Evolutionary conservation across 768 basidiomycete species (phyloP).

Genomic region (Xerocomus brunneocitrinus): DNA sequence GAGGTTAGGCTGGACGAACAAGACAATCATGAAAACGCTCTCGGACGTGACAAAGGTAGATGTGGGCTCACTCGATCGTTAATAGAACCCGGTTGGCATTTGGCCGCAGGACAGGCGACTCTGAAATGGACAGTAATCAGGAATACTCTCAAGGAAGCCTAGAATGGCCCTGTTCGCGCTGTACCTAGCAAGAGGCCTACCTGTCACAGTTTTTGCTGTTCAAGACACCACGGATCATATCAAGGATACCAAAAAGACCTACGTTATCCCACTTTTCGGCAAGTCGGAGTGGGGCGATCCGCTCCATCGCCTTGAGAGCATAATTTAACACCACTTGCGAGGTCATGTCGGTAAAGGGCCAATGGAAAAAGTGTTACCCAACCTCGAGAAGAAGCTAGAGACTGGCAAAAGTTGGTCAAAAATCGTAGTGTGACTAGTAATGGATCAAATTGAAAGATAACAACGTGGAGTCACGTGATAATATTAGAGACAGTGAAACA

Average conservation of each 20-base stretch:
- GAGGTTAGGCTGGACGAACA: conserved; percentile 57
- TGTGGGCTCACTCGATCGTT: conserved; percentile 59
- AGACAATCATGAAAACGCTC: conserved; percentile 19
- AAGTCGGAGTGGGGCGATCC: conserved; percentile 79
- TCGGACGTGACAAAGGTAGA: conserved; percentile 1
- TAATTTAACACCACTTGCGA: conserved; percentile 34
- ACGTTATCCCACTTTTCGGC: conserved; percentile 97
- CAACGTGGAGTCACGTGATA: conserved; percentile 15
- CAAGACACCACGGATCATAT: conserved; percentile 3
- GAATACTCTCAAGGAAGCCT: background rate
- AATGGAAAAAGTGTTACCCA: background rate
- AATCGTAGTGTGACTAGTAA: background rate
- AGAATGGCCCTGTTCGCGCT: conserved; percentile 11
- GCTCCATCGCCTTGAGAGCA: conserved; percentile 68
- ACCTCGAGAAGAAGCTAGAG: background rate
- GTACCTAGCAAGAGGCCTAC: conserved; percentile 72
- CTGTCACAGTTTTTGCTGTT: conserved; percentile 32
- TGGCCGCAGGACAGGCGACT: conserved; percentile 49
- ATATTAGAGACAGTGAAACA: background rate
- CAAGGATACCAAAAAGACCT: conserved; percentile 28
- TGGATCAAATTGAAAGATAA: too few relatives aligned
- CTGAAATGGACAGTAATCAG: conserved; percentile 28
- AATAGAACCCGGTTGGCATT: conserved; percentile 50
- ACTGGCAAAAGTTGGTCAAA: background rate
- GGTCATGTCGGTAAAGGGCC: conserved; percentile 1